Conservation (phyloP, 768 basidiomycete genomes). For the Paxillus ammoniavirescens region DNA sequence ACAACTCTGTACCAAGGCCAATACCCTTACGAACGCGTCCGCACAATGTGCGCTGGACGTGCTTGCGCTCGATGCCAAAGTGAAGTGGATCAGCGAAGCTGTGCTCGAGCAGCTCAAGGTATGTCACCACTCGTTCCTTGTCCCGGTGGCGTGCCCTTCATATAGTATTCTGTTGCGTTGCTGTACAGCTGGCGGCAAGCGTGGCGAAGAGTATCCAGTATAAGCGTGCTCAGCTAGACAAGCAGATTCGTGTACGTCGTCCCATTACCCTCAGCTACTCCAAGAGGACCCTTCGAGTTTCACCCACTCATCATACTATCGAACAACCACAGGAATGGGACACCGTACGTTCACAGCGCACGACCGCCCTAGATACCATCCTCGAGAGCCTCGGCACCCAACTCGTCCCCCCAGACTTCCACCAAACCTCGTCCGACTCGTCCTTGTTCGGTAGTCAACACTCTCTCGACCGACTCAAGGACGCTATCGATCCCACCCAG, state of each 20-base stretch:
- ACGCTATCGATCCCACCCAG: slow-evolving; percentile 38
- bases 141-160: neutral
- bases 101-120: slow-evolving; percentile 79
- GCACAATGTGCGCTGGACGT: slow-evolving; percentile 68
- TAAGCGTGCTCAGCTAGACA: slow-evolving; percentile 59
- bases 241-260: slow-evolving; percentile 56
- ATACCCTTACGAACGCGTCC: slow-evolving; percentile 60
- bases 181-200: slow-evolving; percentile 58
- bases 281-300: neutral
- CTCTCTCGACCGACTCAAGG: slow-evolving; percentile 41
- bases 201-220: slow-evolving; percentile 76
- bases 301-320: neutral
- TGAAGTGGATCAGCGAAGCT: slow-evolving; percentile 73
- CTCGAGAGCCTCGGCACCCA: slow-evolving; percentile 73
- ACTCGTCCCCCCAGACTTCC: slow-evolving; percentile 75
- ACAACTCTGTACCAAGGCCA: slow-evolving; percentile 69
- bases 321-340: slow-evolving; percentile 66
- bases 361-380: slow-evolving; percentile 61
- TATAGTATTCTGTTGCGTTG: neutral
- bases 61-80: slow-evolving; percentile 75
- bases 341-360: slow-evolving; percentile 52
- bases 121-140: slow-evolving; percentile 3
- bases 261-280: neutral
- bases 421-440: slow-evolving; percentile 61
- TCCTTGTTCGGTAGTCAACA: slow-evolving; percentile 82